Conservation (phyloP, 1,284 basidiomycete species). For the Tilletia setariae region DNA sequence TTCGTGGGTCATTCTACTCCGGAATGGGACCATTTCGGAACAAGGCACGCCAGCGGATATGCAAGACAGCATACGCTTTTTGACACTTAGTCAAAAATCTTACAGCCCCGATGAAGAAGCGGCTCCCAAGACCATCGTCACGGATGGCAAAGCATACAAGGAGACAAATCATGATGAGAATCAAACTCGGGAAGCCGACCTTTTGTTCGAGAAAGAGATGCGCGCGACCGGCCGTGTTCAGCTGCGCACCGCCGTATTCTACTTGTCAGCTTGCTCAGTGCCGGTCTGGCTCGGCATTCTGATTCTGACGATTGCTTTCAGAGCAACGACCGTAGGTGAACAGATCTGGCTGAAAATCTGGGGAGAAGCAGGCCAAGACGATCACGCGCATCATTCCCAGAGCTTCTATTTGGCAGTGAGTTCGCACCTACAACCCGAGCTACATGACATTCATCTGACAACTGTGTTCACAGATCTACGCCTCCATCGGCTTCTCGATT, state of each 20-base stretch:
- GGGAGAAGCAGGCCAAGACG: constrained; percentile 32
- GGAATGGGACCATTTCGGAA: not conserved
- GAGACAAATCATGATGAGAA: not conserved
- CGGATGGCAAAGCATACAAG: not conserved
- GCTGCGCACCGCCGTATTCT: constrained; percentile 21
- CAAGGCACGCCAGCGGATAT: constrained; percentile 8
- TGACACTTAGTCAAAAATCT: not conserved
- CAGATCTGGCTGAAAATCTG: constrained; percentile 46
- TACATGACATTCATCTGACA: constrained; percentile 23
- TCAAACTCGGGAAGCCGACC: constrained; percentile 22
- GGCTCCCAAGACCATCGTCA: not conserved
- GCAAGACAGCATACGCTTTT: not conserved
- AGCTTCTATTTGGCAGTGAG: constrained; percentile 4
- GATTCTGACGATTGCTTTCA: constrained; percentile 26
- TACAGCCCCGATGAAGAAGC: not conserved
- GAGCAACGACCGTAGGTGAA: constrained; percentile 30
- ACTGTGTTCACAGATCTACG: constrained; percentile 30
- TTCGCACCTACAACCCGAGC: not conserved
- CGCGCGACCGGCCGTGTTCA: constrained; percentile 14
- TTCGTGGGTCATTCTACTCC: not conserved
- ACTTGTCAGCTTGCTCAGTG: constrained; percentile 28
- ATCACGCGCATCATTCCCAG: not conserved
- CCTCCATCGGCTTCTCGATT: constrained; percentile 27
- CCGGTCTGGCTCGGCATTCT: constrained; percentile 23
- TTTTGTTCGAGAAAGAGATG: constrained; percentile 39